Evolutionary conservation across 192 early-diverging fungal genomes (phyloP).

Genomic region (Helicostylum pulchrum): DNA sequence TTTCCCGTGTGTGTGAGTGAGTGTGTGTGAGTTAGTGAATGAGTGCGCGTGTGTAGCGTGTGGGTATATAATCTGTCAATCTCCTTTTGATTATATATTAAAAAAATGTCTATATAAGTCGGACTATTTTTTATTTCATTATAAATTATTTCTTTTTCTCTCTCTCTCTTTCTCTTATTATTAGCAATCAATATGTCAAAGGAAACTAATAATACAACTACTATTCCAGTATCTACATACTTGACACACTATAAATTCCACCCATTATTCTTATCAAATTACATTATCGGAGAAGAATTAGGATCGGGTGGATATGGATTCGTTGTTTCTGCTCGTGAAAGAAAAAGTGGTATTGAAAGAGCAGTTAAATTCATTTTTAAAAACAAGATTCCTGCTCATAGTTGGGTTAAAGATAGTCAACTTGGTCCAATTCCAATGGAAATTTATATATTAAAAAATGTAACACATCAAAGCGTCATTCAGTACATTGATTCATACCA

Average conservation of each 20-base stretch:
- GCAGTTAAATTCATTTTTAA: slow-evolving; percentile 69
- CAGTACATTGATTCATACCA: slow-evolving; percentile 53
- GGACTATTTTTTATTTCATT: not conserved
- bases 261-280: slow-evolving; percentile 7
- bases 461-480: slow-evolving; percentile 54
- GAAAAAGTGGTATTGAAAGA: slow-evolving; percentile 48
- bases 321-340: slow-evolving; percentile 60
- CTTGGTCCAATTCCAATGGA: slow-evolving; percentile 61
- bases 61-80: not conserved
- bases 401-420: slow-evolving; percentile 52
- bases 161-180: slow-evolving; percentile 10
- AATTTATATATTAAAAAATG: slow-evolving; percentile 56
- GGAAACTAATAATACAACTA: slow-evolving; percentile 7
- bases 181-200: not conserved
- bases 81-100: not conserved
- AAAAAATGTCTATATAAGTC: not conserved
- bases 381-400: slow-evolving; percentile 48
- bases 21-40: not conserved
- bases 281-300: slow-evolving; percentile 50
- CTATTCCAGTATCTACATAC: not conserved
- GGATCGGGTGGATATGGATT: slow-evolving; percentile 78
- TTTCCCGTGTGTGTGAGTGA: slow-evolving; percentile 9
- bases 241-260: slow-evolving; percentile 21
- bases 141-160: not conserved
- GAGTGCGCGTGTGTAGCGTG: not conserved